phyloP scores from a whole-genome alignment of 2,329 filamentous ascomycete genomes.

The Fusarium fujikuroi region DNA sequence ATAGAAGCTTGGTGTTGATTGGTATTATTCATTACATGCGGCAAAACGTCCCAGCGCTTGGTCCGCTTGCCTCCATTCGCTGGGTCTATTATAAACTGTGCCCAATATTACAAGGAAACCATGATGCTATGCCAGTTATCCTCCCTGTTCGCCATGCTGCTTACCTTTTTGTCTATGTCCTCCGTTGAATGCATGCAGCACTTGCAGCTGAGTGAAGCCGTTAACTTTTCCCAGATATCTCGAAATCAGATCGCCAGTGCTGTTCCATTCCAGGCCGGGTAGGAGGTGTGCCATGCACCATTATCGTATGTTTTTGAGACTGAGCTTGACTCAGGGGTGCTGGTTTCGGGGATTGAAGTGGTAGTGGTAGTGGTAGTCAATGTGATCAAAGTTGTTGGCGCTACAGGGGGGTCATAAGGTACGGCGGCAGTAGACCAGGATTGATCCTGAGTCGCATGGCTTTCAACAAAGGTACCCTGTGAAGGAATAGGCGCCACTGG shows the following conservation, averaged over 20 bases:
- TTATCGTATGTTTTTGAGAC: slow-evolving; percentile 52
- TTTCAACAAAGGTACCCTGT: slow-evolving; percentile 13
- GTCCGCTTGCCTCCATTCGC: slow-evolving; percentile 45
- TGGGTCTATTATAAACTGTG: slow-evolving; percentile 26
- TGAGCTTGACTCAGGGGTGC: slow-evolving; percentile 21
- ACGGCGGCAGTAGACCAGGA: slow-evolving; percentile 10
- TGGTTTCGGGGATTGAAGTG: slow-evolving; percentile 8
- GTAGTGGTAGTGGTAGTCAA: slow-evolving; percentile 19
- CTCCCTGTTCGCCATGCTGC: slow-evolving; percentile 21
- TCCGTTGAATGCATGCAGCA: neutral
- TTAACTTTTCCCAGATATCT: slow-evolving; percentile 18
- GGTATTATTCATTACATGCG: slow-evolving; percentile 42
- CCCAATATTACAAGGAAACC: slow-evolving; percentile 22
- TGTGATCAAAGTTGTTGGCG: slow-evolving; percentile 29
- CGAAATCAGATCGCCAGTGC: slow-evolving; percentile 9
- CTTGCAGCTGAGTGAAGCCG: neutral
- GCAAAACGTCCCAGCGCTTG: slow-evolving; percentile 55
- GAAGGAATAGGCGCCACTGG: slow-evolving; percentile 3
- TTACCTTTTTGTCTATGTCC: slow-evolving; percentile 1
- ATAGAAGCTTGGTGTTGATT: slow-evolving; percentile 15
- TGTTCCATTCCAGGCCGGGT: slow-evolving; percentile 58
- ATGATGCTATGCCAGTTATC: slow-evolving; percentile 17
- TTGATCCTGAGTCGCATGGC: slow-evolving; percentile 2
- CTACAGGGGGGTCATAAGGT: slow-evolving; percentile 10
- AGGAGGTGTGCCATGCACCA: slow-evolving; percentile 59